Evolutionary conservation across 2,329 filamentous ascomycete species (phyloP).

Genomic region (Nemania abortiva): DNA sequence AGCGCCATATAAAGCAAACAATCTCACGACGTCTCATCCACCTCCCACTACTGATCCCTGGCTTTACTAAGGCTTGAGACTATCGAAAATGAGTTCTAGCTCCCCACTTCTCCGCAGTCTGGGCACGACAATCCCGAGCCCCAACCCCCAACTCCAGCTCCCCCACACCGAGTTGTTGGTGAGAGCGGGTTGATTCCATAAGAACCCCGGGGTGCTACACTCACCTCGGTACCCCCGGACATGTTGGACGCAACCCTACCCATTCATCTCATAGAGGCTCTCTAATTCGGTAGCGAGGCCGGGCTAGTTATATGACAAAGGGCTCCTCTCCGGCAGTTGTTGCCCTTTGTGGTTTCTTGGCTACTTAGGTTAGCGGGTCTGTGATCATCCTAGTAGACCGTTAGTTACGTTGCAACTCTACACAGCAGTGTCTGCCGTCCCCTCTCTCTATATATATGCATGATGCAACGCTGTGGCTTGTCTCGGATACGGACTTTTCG

Average conservation of each 20-base stretch:
- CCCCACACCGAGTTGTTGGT: conserved; percentile 6
- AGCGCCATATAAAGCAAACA: not conserved
- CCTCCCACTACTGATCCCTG: not conserved
- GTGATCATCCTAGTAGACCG: too few species aligned
- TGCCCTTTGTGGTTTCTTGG: not conserved
- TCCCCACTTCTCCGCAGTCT: conserved; percentile 35
- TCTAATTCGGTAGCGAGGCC: not conserved
- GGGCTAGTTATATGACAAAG: conserved; percentile 1
- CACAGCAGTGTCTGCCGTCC: not conserved
- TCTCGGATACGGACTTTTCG: conserved; percentile 15
- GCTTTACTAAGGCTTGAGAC: not conserved
- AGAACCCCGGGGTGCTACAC: not conserved
- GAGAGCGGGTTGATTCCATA: not conserved
- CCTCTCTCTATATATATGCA: not conserved
- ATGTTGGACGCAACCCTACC: conserved; percentile 4
- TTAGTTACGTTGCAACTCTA: not conserved
- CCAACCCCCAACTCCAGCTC: conserved; percentile 9
- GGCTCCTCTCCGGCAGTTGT: not conserved
- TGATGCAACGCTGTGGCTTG: conserved; percentile 10
- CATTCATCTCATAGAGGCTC: conserved; percentile 1
- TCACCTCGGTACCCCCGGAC: not conserved
- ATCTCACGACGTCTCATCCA: not conserved
- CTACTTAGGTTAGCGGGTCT: too few species aligned
- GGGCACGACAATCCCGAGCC: not conserved
- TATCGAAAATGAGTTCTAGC: conserved; percentile 4